A percentile compares a stretch with the other conserved stretches of the same genome.
Conservation (phyloP, 169 alveolate genomes). For the Plasmodium knowlesi region DNA sequence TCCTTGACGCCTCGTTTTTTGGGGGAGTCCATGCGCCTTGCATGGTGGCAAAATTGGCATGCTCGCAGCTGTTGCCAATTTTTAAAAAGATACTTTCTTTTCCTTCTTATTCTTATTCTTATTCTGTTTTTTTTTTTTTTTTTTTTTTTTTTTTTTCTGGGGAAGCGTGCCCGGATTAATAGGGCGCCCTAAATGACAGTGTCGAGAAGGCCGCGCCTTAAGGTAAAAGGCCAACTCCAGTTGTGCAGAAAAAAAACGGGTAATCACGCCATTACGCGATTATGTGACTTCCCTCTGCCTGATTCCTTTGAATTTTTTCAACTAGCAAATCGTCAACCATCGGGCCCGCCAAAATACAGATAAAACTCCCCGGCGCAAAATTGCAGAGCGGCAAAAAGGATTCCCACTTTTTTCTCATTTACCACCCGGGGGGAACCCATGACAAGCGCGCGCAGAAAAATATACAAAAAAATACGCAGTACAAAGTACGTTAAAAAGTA, state of each 20-base stretch:
- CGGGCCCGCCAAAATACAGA: not conserved
- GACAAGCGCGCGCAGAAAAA: not conserved
- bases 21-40: not conserved
- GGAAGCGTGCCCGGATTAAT: not conserved
- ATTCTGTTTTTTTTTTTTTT: not conserved
- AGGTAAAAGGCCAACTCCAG: not conserved
- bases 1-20: not conserved
- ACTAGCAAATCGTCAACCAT: not conserved
- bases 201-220: not conserved
- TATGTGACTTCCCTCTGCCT: not conserved
- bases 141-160: not conserved
- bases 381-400: not conserved
- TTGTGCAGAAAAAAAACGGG: not conserved
- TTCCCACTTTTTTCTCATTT: not conserved
- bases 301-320: not conserved
- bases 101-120: not conserved
- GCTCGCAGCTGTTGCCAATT: not conserved
- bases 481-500: not conserved
- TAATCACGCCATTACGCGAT: not conserved
- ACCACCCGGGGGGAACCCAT: not conserved
- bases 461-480: not conserved
- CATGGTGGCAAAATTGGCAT: not conserved
- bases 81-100: not conserved
- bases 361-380: not conserved
- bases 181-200: not conserved